These are phyloP conservation scores for Nannochloris sp. DNA, from an alignment of 139 green algal species.

Conservation along the genomic window DNA sequence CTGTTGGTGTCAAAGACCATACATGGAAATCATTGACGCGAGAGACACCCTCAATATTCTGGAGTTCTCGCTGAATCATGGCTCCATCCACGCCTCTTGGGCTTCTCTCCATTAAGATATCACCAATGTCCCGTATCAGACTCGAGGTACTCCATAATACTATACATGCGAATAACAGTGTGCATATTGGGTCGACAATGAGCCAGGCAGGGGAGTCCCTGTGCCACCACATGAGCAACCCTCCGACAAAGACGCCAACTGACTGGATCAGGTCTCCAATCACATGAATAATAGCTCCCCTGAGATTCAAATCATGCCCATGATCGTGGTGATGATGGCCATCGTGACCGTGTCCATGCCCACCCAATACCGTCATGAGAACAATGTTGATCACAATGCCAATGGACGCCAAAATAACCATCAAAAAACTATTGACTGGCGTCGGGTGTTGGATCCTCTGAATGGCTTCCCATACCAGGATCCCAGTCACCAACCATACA, in stretches of 20 bases:
- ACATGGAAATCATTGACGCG: slow-evolving; percentile 88
- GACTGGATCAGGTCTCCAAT: slow-evolving; percentile 88
- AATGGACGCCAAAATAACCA: slow-evolving; percentile 72
- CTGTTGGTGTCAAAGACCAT: slow-evolving; percentile 70
- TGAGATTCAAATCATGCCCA: slow-evolving; percentile 33
- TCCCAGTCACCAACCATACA: slow-evolving; percentile 83
- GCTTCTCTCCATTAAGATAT: slow-evolving; percentile 88
- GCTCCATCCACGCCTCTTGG: slow-evolving; percentile 50
- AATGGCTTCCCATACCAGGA: slow-evolving; percentile 80
- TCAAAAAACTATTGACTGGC: slow-evolving; percentile 70
- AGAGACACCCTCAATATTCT: slow-evolving; percentile 56
- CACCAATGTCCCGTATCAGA: slow-evolving; percentile 75
- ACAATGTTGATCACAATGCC: slow-evolving; percentile 77
- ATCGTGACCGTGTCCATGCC: slow-evolving; percentile 12
- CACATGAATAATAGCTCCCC: slow-evolving; percentile 77
- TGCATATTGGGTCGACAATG: slow-evolving; percentile 81
- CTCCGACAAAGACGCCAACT: slow-evolving; percentile 74
- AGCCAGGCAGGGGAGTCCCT: slow-evolving; percentile 48
- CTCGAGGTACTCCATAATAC: slow-evolving; percentile 73
- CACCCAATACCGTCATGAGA: slow-evolving; percentile 53
- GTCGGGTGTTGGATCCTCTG: slow-evolving; percentile 49
- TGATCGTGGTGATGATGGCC: slow-evolving; percentile 18
- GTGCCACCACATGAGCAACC: slow-evolving; percentile 80
- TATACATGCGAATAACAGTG: slow-evolving; percentile 81
- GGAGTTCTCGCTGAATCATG: slow-evolving; percentile 4